Percentiles rank a stretch among this genome's conserved stretches.
These are phyloP conservation scores for Hysterium pulicare DNA, from an alignment of 2,329 filamentous ascomycete genomes.

Conservation along the genomic window DNA sequence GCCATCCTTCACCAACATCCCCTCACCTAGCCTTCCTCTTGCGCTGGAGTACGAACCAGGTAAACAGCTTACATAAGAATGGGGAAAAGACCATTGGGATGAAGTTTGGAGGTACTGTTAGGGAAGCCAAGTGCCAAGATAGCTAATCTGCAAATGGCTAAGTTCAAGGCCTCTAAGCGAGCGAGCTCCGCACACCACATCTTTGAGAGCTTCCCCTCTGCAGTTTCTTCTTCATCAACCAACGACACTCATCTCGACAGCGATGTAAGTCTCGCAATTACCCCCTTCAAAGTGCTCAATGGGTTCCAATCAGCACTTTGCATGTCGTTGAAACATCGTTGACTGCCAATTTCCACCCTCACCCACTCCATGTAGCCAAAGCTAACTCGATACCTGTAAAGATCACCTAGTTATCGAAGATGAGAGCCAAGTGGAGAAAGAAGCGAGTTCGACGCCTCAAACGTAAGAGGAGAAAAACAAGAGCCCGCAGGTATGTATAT, in stretches of 20 bases:
- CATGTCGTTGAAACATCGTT: background rate
- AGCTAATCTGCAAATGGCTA: background rate
- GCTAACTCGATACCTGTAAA: constrained; percentile 7
- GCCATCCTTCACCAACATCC: constrained; percentile 17
- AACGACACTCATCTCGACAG: constrained; percentile 43
- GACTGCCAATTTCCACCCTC: background rate
- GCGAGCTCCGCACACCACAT: constrained; percentile 21
- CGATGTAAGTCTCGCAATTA: constrained; percentile 33
- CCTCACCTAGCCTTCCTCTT: background rate
- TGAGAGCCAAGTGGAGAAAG: constrained; percentile 99
- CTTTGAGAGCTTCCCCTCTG: constrained; percentile 13
- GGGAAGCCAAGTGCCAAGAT: background rate
- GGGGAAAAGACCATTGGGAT: too few relatives aligned
- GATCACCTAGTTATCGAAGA: constrained; percentile 47
- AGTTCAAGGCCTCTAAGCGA: constrained; percentile 1
- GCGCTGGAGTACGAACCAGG: too few relatives aligned
- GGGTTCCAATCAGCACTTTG: background rate
- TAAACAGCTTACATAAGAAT: too few relatives aligned
- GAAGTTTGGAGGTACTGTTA: too few relatives aligned
- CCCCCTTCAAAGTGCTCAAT: background rate
- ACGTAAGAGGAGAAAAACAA: constrained; percentile 99
- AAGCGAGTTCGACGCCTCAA: constrained; percentile 99
- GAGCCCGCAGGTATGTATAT: constrained; percentile 82
- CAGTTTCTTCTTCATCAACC: constrained; percentile 34
- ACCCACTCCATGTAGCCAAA: background rate